Percentiles rank a stretch among this genome's conserved stretches.
phyloP scores from a whole-genome alignment of 768 basidiomycete species.

The Gloeostereum incarnatum region DNA sequence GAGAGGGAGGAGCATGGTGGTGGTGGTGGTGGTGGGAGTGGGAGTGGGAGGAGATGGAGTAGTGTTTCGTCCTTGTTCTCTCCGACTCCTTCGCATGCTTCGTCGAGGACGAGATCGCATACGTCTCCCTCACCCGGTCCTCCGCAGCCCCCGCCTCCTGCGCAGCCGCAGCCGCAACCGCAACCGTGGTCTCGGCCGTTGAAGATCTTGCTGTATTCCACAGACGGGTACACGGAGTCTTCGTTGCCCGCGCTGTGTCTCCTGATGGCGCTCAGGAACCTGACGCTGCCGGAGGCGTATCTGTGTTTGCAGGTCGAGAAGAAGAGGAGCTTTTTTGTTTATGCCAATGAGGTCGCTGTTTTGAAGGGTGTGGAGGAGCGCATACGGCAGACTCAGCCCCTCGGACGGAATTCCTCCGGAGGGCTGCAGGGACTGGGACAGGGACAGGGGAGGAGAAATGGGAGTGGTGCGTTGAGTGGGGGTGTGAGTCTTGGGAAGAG shows the following conservation, averaged over 20 bases:
- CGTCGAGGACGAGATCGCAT: constrained; percentile 9
- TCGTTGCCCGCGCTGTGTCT: constrained; percentile 81
- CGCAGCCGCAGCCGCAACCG: constrained; percentile 7
- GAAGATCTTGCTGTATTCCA: constrained; percentile 73
- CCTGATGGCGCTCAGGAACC: constrained; percentile 66
- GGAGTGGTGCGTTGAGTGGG: constrained; percentile 18
- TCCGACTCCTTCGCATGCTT: constrained; percentile 23
- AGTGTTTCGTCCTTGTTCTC: constrained; percentile 31
- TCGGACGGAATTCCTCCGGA: no score
- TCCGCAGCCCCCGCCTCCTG: constrained; percentile 26
- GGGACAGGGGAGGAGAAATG: constrained; percentile 20
- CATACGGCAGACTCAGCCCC: constrained; percentile 23
- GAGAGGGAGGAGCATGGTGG: neutral
- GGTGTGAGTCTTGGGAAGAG: constrained; percentile 6
- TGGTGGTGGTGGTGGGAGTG: neutral
- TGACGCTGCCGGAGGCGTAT: constrained; percentile 83
- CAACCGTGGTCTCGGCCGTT: constrained; percentile 32
- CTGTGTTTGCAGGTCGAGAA: constrained; percentile 80
- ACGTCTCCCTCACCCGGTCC: constrained; percentile 13
- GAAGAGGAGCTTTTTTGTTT: constrained; percentile 85
- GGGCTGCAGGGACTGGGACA: constrained; percentile 25
- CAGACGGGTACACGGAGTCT: constrained; percentile 91
- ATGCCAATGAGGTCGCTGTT: constrained; percentile 68
- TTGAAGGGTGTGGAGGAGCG: constrained; percentile 70
- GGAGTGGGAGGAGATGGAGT: constrained; percentile 22